Conservation (phyloP, 805 yeast species). For the Nakazawaea holstii region DNA sequence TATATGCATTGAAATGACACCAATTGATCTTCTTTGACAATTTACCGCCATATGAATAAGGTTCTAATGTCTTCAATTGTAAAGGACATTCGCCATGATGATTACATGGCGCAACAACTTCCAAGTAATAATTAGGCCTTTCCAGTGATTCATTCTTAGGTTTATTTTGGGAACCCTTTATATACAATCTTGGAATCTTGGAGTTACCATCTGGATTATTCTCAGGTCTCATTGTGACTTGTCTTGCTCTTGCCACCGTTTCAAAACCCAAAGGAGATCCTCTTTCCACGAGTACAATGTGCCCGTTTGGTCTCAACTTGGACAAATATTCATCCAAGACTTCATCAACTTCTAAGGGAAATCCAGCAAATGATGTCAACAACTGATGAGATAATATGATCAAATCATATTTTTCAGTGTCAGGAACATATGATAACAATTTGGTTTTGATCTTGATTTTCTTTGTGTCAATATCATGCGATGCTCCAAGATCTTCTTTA, state of each 20-base stretch:
- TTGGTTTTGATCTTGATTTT: conserved; percentile 49
- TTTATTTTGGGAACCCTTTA: conserved; percentile 40
- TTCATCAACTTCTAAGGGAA: conserved; percentile 71
- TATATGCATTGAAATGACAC: conserved; percentile 68
- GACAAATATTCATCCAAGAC: conserved; percentile 54
- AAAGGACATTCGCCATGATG: conserved; percentile 86
- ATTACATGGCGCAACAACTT: conserved; percentile 82
- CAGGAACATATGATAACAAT: conserved; percentile 48
- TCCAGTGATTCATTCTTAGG: conserved; percentile 32
- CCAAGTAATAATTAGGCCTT: conserved; percentile 43
- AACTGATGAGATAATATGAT: conserved; percentile 82
- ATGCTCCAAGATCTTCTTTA: conserved; percentile 5
- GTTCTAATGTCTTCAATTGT: conserved; percentile 70
- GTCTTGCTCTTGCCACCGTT: conserved; percentile 83
- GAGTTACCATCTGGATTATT: conserved; percentile 38
- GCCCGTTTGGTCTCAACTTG: conserved; percentile 72
- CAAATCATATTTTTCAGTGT: conserved; percentile 59
- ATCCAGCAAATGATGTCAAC: conserved; percentile 49
- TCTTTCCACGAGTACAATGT: conserved; percentile 73
- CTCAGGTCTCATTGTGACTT: conserved; percentile 84
- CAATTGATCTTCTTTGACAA: conserved; percentile 44
- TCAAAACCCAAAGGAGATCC: conserved; percentile 92
- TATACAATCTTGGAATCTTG: conserved; percentile 67
- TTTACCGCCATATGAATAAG: conserved; percentile 52
- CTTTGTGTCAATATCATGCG: conserved; percentile 44